These are phyloP conservation scores for Carex littledalei DNA, from an alignment of 176 grass and related monocot species.

Conservation along the genomic window DNA sequence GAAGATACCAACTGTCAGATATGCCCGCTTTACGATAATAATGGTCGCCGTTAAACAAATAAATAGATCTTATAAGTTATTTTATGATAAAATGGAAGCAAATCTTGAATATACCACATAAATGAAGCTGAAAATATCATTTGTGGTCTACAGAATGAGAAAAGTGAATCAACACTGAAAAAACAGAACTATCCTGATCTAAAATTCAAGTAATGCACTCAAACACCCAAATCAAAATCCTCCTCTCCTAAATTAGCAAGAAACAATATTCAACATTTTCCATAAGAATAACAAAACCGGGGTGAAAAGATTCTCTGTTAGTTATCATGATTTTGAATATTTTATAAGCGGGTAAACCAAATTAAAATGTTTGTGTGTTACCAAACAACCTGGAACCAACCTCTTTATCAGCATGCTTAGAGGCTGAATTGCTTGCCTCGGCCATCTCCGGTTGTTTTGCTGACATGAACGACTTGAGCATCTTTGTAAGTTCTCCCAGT, in stretches of 20 bases:
- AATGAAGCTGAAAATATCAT: not conserved
- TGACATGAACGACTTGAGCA: too few species aligned
- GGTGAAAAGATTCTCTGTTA: too few species aligned
- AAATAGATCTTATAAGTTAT: not conserved
- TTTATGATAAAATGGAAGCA: not conserved
- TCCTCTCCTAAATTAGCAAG: not conserved
- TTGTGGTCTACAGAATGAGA: not conserved
- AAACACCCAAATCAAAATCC: not conserved
- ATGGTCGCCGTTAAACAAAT: not conserved
- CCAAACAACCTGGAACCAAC: not conserved
- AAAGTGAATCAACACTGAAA: not conserved
- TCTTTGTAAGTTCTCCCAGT: too few species aligned
- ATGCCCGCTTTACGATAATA: not conserved
- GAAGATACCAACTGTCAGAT: not conserved
- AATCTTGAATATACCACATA: not conserved
- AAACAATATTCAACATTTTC: too few species aligned
- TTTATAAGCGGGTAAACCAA: not conserved
- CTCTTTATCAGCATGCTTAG: too few species aligned
- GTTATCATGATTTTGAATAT: not conserved
- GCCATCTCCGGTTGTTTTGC: too few species aligned
- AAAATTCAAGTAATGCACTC: not conserved
- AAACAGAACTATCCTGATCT: not conserved
- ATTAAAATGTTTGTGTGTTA: not conserved
- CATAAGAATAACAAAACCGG: too few species aligned
- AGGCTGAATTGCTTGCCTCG: too few species aligned